Conservation (phyloP, 495 filamentous ascomycete genomes). For the Penicillium cinerascens region DNA sequence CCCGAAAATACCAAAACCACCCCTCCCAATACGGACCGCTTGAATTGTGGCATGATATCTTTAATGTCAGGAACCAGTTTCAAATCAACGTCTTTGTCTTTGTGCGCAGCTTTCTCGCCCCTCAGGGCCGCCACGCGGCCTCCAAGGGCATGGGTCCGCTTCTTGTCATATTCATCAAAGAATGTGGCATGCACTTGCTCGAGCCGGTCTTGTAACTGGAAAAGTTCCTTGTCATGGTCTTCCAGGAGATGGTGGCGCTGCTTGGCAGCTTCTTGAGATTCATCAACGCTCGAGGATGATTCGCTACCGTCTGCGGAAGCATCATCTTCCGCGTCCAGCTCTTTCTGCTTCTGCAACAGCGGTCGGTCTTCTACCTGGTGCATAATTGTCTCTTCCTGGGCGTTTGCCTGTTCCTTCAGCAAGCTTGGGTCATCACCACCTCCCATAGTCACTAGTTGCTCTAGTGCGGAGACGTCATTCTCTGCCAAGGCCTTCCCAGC, state of each 20-base stretch:
- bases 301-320: conserved; percentile 45
- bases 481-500: conserved; percentile 25
- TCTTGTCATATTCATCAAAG: conserved; percentile 73
- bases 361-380: conserved; percentile 88
- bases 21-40: conserved; percentile 63
- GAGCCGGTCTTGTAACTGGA: conserved; percentile 68
- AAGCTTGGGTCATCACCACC: conserved; percentile 67
- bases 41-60: conserved; percentile 73
- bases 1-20: conserved; percentile 82
- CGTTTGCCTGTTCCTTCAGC: conserved; percentile 68
- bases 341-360: conserved; percentile 80
- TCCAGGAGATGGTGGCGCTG: conserved; percentile 75
- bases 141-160: conserved; percentile 46
- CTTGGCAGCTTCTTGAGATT: conserved; percentile 40
- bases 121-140: conserved; percentile 58
- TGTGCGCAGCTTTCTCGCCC: conserved; percentile 47
- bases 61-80: conserved; percentile 81
- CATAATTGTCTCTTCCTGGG: conserved; percentile 80
- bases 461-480: conserved; percentile 55
- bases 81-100: conserved; percentile 57
- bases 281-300: conserved; percentile 36
- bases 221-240: conserved; percentile 80
- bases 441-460: conserved; percentile 74
- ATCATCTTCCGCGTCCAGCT: conserved; percentile 80
- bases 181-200: conserved; percentile 71